Percentiles rank a stretch among this genome's conserved stretches.
Conservation (phyloP, 2,329 filamentous ascomycete genomes). For the Pochonia chlamydosporia region DNA sequence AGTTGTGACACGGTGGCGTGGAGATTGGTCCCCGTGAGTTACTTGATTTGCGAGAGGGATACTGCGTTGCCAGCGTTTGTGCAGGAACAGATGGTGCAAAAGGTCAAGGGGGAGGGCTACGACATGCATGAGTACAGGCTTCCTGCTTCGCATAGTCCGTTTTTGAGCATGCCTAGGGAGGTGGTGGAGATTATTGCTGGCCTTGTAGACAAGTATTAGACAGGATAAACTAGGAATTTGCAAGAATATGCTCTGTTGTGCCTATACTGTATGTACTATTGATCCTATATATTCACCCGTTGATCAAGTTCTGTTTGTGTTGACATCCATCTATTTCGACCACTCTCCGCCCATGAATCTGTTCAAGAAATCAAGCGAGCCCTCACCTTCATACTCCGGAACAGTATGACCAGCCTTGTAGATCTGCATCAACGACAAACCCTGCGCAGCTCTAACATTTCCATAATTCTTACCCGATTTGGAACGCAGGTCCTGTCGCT, state of each 20-base stretch:
- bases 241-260: too few species aligned
- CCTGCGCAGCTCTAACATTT: slow-evolving; percentile 79
- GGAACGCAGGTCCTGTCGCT: slow-evolving; percentile 64
- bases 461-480: slow-evolving; percentile 45
- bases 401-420: slow-evolving; percentile 95
- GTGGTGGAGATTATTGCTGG: slow-evolving; percentile 4
- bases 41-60: slow-evolving; percentile 4
- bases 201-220: too few species aligned
- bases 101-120: neutral
- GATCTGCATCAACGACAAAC: slow-evolving; percentile 89
- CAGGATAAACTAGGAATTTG: too few species aligned
- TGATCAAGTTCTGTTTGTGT: too few species aligned
- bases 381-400: slow-evolving; percentile 86
- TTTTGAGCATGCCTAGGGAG: slow-evolving; percentile 4
- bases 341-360: slow-evolving; percentile 60
- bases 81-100: slow-evolving; percentile 1
- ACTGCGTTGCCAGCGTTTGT: neutral
- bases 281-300: too few species aligned
- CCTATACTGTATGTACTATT: too few species aligned
- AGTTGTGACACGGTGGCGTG: slow-evolving; percentile 1
- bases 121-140: neutral
- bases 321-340: slow-evolving; percentile 10
- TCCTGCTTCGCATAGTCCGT: slow-evolving; percentile 1
- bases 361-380: slow-evolving; percentile 87
- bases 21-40: slow-evolving; percentile 4